Evolutionary conservation across 169 alveolate genomes (phyloP), one percentile per base, ranked within the genome.

Genomic region (Prorocentrum cordatum): DNA sequence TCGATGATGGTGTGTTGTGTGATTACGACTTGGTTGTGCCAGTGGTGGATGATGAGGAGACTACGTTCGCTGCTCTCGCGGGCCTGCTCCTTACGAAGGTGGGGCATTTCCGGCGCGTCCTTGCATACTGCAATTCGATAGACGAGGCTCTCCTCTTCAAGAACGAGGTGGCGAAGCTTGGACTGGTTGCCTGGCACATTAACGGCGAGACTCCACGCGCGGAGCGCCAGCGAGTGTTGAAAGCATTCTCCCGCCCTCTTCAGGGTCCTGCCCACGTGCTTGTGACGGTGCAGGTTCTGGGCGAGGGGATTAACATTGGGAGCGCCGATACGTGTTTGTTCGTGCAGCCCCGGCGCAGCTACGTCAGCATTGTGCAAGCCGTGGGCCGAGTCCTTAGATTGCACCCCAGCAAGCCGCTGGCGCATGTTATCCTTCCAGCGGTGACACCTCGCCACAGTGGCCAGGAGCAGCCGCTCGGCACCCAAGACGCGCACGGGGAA

Each of bases 1-100:
- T 77, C 18, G 75, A 58, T 18, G 64, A 77, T 5, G 75, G 64
- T 0, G 75, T 77, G 9, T 1, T 33, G 2, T 75, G 72, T 22
- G 86, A 75, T 9, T 75, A 77, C 24, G 88, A 77, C 62, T 16
- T 77, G 26, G 59, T 73, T 7, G 88, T 77, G 64, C 88, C 88
- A 2, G 61, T 45, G 1, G 9, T 42, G 33, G 24, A 61, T 0
- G 27, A 9, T 0, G 27, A 29, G 26, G 22, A 20, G 39, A 39
- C 62, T 62, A 70, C 38, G 72, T 24, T 3, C 72, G 31, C 31
- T 31, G 64, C 0, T 77, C 27, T 77, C 64, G 75, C 88, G 27
- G 42, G 59, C 20, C 27, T 77, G 73, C 36, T 77, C 0, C 26
- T 33, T 22, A 36, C 38, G 26, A 61, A 77, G 38, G 75, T 59